Evolutionary conservation across 2,329 filamentous ascomycete genomes (phyloP), one percentile per base, ranked within the genome.

Genomic region (Botryotinia calthae): DNA sequence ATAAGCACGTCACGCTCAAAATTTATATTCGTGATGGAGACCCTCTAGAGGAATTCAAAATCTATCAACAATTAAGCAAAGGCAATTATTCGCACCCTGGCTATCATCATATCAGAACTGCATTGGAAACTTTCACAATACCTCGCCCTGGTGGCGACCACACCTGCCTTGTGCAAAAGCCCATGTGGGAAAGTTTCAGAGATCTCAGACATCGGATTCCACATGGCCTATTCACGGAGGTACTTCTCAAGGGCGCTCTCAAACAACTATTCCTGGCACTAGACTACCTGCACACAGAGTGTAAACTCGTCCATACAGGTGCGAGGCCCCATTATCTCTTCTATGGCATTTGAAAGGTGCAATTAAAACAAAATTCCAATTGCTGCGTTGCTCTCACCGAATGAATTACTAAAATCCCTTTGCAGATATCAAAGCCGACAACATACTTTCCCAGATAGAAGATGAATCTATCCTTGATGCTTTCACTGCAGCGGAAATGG

Each of bases 281-380:
- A 76, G 95, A 98, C 83, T 98, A 98, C 81, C 87, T 98, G 61
- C 95, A 98, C 82, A 91, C 95, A 78, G 95, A 98, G 58, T 61
- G 84, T 83, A 95, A 95, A 81, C 98, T 98, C 84, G 97, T 98
- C 79, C 95, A 98, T 83, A 98, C 95, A 73, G 95, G 97, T 81
- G 25, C 37, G 37, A 58, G 66, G 20, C 54, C 54, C 46, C 14
- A 51, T 37, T 44, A 54, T 63, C 44, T 70, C n/a, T 63, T 70
- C 42, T 63, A 62, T 48, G 4, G 56, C 34, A 25, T 51, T 56
- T 31, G 54, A 9, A 31, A 31, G 16, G n/a, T 31, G 14, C 28
- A 31, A 56, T 56, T 31, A 6, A 20, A 31, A 56, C 9, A 56
- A 56, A 3, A 5, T 28, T 16, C 20, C 31, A 9, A 56, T 31